phyloP scores from a whole-genome alignment of 345 rosid genomes.

The Citrus cavaleriei region DNA sequence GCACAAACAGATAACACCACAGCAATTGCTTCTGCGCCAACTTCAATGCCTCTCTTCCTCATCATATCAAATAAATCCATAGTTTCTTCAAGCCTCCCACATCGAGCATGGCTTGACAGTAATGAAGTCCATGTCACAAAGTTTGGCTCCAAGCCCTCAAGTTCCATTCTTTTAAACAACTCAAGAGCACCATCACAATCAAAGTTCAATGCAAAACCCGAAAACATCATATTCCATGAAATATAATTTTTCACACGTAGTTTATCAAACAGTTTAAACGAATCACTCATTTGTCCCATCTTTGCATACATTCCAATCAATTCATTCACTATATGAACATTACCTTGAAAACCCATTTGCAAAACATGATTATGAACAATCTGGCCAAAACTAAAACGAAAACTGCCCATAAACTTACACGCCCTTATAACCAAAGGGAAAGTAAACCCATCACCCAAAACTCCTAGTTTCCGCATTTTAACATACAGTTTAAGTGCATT shows the following conservation, averaged over 20 bases:
- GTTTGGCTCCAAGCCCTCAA: conserved; percentile 57
- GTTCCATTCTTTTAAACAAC: conserved; percentile 51
- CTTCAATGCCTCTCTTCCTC: conserved; percentile 38
- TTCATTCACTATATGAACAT: conserved; percentile 57
- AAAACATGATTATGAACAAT: conserved; percentile 49
- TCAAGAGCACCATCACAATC: conserved; percentile 49
- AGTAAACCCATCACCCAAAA: conserved; percentile 55
- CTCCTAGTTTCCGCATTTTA: conserved; percentile 45
- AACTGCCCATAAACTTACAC: conserved; percentile 32
- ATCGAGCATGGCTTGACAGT: conserved; percentile 58
- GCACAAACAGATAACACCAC: conserved; percentile 60
- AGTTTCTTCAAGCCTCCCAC: conserved; percentile 39
- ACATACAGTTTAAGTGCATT: conserved; percentile 40
- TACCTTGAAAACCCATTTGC: conserved; percentile 39
- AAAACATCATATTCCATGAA: conserved; percentile 70
- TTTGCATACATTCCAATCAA: conserved; percentile 55
- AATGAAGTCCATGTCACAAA: conserved; percentile 68
- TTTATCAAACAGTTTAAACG: conserved; percentile 51
- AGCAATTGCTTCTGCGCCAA: conserved; percentile 48
- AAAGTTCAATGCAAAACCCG: conserved; percentile 43
- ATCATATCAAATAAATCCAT: conserved; percentile 41
- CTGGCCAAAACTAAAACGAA: conserved; percentile 24
- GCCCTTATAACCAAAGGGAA: conserved; percentile 54
- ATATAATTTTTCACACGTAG: conserved; percentile 46
- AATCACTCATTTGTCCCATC: conserved; percentile 38